Evolutionary conservation across 1,284 basidiomycete genomes (phyloP), one percentile per base, ranked within the genome.

Genomic region (Dichomitus squalens): DNA sequence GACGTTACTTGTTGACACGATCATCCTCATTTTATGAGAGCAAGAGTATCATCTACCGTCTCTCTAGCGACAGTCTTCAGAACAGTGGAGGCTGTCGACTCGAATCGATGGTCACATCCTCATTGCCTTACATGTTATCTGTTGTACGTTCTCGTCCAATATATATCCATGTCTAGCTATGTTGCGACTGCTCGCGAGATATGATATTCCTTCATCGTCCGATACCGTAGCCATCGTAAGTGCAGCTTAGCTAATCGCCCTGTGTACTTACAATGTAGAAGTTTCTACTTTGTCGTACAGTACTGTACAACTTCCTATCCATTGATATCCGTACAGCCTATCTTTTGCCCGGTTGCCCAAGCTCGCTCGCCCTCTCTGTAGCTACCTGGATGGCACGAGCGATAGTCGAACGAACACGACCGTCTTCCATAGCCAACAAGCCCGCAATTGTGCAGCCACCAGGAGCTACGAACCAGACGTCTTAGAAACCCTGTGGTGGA

Each of bases 391-490:
- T 98, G 6, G 92, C 91, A 51, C 97, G 83, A 8, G 97, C 97
- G 68, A 99, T 96, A 0, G 96, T 98, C 1, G 94, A 96, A 41
- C 97, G 84, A 21, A 99, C 89, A 63, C 86, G 82, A 0, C 96
- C 97, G 69, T 99, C 97, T 73, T 99, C 97, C 70, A 99, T 82
- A 0, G 93, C 92, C 29, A 99, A 79, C 44, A 99, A 77, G 14
- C 97, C 97, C 1, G 97, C 97, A 65, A 99, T 99, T 0, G 97
- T 99, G 71, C 96, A 99, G 33, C 97, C 97, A 57, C 96, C 97
- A 0, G 97, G 97, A 40, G 97, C 95, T 98, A 41, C 58, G 18
- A 23, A 14, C 1, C 12, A 0, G 9, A 4, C 25, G 9, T 20
- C 53, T 38, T 18, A 7, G 55, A 23, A 7, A 33, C 33, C 31